Evolutionary conservation across 306 rosid genomes (phyloP).

Genomic region (Malus fusca): DNA sequence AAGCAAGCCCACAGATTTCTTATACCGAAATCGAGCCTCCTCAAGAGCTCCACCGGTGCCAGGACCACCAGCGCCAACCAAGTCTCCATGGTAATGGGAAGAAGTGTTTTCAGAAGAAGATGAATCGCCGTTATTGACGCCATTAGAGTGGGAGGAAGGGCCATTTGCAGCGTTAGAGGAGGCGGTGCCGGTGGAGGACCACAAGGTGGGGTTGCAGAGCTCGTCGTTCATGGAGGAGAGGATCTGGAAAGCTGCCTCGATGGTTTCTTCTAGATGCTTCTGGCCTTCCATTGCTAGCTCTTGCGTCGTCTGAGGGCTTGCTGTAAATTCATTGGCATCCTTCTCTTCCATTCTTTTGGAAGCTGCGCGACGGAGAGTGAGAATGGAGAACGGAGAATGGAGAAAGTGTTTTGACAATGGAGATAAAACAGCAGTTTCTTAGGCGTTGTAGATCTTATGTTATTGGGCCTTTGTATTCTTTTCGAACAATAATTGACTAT

Average conservation of each 20-base stretch:
- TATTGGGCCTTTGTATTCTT: not conserved
- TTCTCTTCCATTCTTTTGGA: conserved; percentile 49
- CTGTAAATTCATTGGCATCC: conserved; percentile 13
- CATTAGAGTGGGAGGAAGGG: conserved; percentile 37
- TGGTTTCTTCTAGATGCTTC: conserved; percentile 76
- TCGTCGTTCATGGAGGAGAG: conserved; percentile 95
- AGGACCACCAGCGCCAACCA: conserved; percentile 25
- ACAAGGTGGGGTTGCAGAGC: conserved; percentile 77
- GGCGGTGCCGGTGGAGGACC: conserved; percentile 50
- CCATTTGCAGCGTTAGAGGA: conserved; percentile 15
- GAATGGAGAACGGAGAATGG: no score
- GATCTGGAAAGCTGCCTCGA: conserved; percentile 76
- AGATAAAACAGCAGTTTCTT: not conserved
- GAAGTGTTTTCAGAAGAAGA: conserved; percentile 46
- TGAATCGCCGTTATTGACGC: conserved; percentile 41
- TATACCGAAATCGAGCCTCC: conserved; percentile 74
- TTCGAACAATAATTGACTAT: no score
- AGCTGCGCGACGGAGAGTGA: no score
- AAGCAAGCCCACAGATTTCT: conserved; percentile 64
- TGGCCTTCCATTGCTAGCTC: conserved; percentile 83
- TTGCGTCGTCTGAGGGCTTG: conserved; percentile 48
- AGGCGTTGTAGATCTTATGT: not conserved
- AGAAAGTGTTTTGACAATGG: not conserved
- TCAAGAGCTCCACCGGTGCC: conserved; percentile 70
- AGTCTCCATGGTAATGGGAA: conserved; percentile 36